These are phyloP conservation scores for Venturia pyrina DNA, from an alignment of 2,329 filamentous ascomycete species.

Conservation along the genomic window DNA sequence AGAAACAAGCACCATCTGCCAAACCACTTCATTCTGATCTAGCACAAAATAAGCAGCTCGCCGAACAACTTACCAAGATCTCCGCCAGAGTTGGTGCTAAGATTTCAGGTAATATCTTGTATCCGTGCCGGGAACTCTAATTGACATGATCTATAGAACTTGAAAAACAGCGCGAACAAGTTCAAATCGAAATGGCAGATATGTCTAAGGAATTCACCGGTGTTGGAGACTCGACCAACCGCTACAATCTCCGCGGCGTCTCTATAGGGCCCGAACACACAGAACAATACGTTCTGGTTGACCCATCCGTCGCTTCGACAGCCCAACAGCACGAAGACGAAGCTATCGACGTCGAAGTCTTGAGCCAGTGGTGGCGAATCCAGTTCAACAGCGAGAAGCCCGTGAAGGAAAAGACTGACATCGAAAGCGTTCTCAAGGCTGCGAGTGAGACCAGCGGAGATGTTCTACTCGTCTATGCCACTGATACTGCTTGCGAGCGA, in stretches of 20 bases:
- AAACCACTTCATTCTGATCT: not conserved
- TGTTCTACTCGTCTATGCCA: slow-evolving; percentile 51
- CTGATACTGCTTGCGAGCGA: slow-evolving; percentile 25
- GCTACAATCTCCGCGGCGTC: slow-evolving; percentile 10
- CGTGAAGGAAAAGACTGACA: slow-evolving; percentile 11
- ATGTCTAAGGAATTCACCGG: not conserved
- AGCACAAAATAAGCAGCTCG: not conserved
- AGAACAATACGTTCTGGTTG: not conserved
- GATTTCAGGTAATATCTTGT: not conserved
- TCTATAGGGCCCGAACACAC: not conserved
- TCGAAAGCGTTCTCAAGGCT: slow-evolving; percentile 44
- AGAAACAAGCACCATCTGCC: not conserved
- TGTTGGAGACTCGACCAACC: not conserved
- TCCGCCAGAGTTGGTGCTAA: not conserved
- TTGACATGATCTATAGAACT: slow-evolving; percentile 6
- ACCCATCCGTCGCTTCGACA: not conserved
- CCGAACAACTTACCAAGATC: not conserved
- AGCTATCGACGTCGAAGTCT: slow-evolving; percentile 12
- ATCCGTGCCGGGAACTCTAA: not conserved
- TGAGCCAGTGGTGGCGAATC: slow-evolving; percentile 27
- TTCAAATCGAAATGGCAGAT: not conserved
- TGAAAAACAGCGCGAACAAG: not conserved
- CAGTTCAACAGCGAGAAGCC: slow-evolving; percentile 21
- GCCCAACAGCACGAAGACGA: not conserved
- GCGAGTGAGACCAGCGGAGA: slow-evolving; percentile 41